A percentile compares a stretch with the other conserved stretches of the same genome.
phyloP scores from a whole-genome alignment of 2,329 filamentous ascomycete species.

The Huntiella moniliformis region DNA sequence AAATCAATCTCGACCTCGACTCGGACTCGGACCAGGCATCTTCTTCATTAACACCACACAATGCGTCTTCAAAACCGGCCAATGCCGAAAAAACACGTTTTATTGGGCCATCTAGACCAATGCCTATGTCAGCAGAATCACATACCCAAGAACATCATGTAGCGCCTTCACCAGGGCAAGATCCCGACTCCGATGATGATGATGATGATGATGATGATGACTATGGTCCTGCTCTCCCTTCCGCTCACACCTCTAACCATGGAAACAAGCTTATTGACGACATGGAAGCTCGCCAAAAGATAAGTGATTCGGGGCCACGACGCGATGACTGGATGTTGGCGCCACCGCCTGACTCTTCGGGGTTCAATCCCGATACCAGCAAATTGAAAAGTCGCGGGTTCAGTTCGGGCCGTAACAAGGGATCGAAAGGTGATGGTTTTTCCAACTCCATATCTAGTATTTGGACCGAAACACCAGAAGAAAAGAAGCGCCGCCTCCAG shows the following conservation, averaged over 20 bases:
- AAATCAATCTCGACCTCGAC: conserved; percentile 20
- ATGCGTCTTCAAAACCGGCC: too few relatives aligned
- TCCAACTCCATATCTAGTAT: conserved; percentile 38
- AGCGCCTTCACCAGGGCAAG: not conserved
- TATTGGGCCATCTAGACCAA: not conserved
- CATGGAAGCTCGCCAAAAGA: not conserved
- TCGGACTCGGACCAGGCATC: conserved; percentile 21
- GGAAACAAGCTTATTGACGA: conserved; percentile 14
- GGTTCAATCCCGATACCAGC: conserved; percentile 54
- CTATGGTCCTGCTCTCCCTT: conserved; percentile 41
- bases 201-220: conserved; percentile 32
- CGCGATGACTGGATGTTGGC: conserved; percentile 77
- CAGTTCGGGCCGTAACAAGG: conserved; percentile 37
- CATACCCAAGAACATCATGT: not conserved
- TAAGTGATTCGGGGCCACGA: conserved; percentile 22
- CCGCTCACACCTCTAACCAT: conserved; percentile 27
- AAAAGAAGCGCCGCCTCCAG: conserved; percentile 64
- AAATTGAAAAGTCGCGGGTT: conserved; percentile 71
- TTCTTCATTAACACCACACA: too few relatives aligned
- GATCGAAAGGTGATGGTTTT: conserved; percentile 15
- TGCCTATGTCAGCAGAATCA: conserved; percentile 4
- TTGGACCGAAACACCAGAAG: conserved; percentile 83
- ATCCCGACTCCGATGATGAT: conserved; percentile 18
- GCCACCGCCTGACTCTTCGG: conserved; percentile 38
- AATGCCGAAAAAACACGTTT: too few relatives aligned